Base-by-base conservation (phyloP, 2,329 filamentous ascomycete genomes). In the Pyrenochaeta sp. region DNA sequence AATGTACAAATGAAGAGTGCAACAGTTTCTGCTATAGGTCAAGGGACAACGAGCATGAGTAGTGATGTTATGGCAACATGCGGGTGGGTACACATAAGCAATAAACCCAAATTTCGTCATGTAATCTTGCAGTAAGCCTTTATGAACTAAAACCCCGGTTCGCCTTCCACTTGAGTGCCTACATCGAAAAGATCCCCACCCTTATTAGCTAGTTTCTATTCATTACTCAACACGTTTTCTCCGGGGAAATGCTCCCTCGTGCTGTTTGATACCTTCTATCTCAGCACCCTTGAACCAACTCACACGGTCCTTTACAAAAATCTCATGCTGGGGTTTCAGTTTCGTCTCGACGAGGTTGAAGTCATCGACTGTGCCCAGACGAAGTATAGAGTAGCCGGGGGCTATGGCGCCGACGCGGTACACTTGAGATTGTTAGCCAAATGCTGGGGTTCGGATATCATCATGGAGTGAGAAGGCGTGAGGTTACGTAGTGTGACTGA, bases 291-390 rank as follows among this genome's bases (percentile, higher is more conserved):
- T 20, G 15, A 51, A 65, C 85, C 85, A 87, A 10, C 43, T 62
- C 2, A 83, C 83, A 1, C 85, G 73, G 54, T 82, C 76, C 68
- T 84, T 79, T 0, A 73, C 73, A 67, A 81, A 88, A 41, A 79
- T 75, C 75, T 88, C 86, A 0, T 79, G 56, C 52, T 65, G 69
- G 0, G 86, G 86, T 64, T 74, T 82, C 58, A 89, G 68, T 63
- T 80, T 82, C 0, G 81, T 84, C 74, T 88, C 84, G 30, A 82
- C 79, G 45, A 89, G 63, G 45, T 65, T 69, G 45, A 86, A 85
- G 71, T 89, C 86, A 66, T 89, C 86, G 1, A 89, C 80, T 0
- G 83, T 87, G 0, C 87, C 87, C 45, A 86, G 79, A 0, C 86
- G 74, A 53, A 84, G 46, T 40, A 88, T 81, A 33, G 71, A 81